These are phyloP conservation scores for Colletotrichum sp. DNA, from an alignment of 2,329 filamentous ascomycete species.

Conservation along the genomic window DNA sequence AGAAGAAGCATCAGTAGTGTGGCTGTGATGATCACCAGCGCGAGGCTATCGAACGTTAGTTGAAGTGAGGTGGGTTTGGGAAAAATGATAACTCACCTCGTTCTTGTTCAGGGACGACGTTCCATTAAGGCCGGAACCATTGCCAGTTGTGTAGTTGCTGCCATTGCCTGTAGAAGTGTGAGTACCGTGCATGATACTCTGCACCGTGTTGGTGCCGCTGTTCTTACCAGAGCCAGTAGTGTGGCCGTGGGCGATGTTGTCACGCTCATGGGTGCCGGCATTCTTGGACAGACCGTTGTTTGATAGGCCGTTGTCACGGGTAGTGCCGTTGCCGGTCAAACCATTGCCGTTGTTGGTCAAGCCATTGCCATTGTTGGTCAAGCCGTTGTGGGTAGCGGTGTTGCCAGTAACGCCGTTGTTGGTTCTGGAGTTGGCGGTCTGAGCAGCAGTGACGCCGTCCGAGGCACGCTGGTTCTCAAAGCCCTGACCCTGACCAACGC, in stretches of 20 bases:
- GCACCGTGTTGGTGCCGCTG: background rate
- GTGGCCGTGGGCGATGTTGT: background rate
- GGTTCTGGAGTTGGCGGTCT: background rate
- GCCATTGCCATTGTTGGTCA: background rate
- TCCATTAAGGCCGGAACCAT: background rate
- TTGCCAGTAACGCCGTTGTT: background rate
- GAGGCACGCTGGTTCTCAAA: background rate
- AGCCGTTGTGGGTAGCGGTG: background rate
- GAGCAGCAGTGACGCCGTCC: background rate
- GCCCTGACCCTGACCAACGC: background rate
- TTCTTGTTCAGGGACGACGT: background rate
- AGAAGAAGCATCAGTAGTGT: background rate
- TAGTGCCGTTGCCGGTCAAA: background rate
- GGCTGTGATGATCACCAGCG: background rate
- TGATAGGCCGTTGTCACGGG: background rate
- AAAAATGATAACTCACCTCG: background rate
- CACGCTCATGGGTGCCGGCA: background rate
- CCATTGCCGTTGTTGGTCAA: background rate
- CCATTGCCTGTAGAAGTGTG: background rate
- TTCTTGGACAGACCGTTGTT: background rate
- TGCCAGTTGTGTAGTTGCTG: background rate
- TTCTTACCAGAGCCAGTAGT: background rate
- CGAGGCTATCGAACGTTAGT: background rate
- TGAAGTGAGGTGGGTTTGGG: no score
- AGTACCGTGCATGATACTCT: constrained; percentile 8